Evolutionary conservation across 2,329 filamentous ascomycete species (phyloP).

Genomic region (Penicillium sp.): DNA sequence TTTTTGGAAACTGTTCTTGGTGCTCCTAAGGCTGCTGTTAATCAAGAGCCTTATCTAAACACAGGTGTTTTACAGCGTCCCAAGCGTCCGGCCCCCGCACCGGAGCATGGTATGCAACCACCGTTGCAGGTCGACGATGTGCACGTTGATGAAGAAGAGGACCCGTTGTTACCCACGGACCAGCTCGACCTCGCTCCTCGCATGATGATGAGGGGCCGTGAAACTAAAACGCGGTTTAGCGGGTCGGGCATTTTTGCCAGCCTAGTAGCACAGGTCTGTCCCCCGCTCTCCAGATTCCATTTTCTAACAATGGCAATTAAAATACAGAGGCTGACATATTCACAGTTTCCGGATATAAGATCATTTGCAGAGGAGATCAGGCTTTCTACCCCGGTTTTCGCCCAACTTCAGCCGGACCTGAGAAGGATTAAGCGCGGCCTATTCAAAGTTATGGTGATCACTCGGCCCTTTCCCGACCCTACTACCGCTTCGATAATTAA

Average conservation of each 20-base stretch:
- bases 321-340: conserved; percentile 13
- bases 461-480: conserved; percentile 31
- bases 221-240: conserved; percentile 44
- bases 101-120: neutral
- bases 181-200: conserved; percentile 35
- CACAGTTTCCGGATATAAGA: conserved; percentile 40
- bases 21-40: conserved; percentile 35
- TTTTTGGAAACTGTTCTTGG: conserved; percentile 39
- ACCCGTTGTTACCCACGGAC: conserved; percentile 31
- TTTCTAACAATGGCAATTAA: neutral
- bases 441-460: conserved; percentile 33
- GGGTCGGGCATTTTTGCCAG: conserved; percentile 43
- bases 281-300: neutral
- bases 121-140: conserved; percentile 13
- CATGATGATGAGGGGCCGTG: conserved; percentile 40
- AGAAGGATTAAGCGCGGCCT: conserved; percentile 34
- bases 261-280: conserved; percentile 40
- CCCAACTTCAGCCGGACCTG: conserved; percentile 36
- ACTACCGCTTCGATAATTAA: conserved; percentile 32
- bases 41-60: conserved; percentile 33
- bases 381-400: conserved; percentile 37
- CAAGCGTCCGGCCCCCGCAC: conserved; percentile 16
- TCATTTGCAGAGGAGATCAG: conserved; percentile 41
- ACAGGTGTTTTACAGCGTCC: conserved; percentile 31
- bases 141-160: conserved; percentile 22